phyloP scores from a whole-genome alignment of 306 rosid genomes.

The Crotalaria pallida region DNA sequence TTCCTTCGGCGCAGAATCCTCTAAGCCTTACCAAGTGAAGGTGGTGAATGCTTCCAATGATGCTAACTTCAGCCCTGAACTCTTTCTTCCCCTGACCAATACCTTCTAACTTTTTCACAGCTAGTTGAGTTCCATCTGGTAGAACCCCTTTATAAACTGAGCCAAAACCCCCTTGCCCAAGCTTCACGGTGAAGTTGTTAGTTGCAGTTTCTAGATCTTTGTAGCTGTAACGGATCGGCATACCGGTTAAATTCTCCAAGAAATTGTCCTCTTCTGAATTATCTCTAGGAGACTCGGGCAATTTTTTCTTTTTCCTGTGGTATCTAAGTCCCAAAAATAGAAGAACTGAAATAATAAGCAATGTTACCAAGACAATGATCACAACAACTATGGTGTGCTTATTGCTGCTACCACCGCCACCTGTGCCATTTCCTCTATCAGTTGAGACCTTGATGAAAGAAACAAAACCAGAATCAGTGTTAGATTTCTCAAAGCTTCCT shows the following conservation, averaged over 20 bases:
- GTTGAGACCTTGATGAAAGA: constrained; percentile 60
- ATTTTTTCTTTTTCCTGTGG: constrained; percentile 37
- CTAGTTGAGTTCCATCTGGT: constrained; percentile 66
- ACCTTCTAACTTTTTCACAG: constrained; percentile 87
- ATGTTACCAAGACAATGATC: constrained; percentile 44
- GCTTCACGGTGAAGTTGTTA: constrained; percentile 68
- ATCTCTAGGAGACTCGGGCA: constrained; percentile 40
- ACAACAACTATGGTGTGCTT: constrained; percentile 44
- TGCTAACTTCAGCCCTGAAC: constrained; percentile 93
- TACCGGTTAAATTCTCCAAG: constrained; percentile 63
- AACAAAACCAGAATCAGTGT: constrained; percentile 43
- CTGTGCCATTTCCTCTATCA: constrained; percentile 23
- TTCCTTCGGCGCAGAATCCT: constrained; percentile 88
- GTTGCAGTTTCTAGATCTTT: constrained; percentile 72
- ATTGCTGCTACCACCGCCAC: constrained; percentile 27
- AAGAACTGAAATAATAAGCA: constrained; percentile 43
- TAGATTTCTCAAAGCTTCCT: constrained; percentile 66
- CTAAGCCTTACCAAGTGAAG: constrained; percentile 69
- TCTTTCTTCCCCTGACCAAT: constrained; percentile 95
- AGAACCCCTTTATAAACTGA: constrained; percentile 79
- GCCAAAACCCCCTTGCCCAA: constrained; percentile 93
- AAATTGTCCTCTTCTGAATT: constrained; percentile 83
- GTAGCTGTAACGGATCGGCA: constrained; percentile 74
- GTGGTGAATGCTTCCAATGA: constrained; percentile 93
- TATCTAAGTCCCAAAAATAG: constrained; percentile 43